Evolutionary conservation across 345 rosid genomes (phyloP).

Genomic region (Aurinia saxatilis): DNA sequence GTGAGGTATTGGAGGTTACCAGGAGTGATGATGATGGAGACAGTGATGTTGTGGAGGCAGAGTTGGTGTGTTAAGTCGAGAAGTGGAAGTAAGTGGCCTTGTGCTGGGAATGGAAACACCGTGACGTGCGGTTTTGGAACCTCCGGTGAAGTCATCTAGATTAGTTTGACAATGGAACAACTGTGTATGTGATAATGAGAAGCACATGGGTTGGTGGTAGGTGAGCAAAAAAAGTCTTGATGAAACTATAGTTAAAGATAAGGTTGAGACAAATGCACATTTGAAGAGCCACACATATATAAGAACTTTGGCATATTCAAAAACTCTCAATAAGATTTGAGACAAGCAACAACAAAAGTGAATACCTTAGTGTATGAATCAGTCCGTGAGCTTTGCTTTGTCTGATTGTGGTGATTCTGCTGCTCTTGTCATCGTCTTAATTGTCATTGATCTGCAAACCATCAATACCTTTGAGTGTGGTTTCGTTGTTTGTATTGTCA

Average conservation of each 20-base stretch:
- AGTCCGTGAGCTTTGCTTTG: constrained; percentile 10
- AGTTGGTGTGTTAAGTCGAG: constrained; percentile 50
- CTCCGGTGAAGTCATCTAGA: background rate
- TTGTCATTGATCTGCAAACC: constrained; percentile 45
- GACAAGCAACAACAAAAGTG: too few relatives aligned
- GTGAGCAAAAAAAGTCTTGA: too few relatives aligned
- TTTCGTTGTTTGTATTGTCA: constrained; percentile 36
- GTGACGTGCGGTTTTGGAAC: constrained; percentile 31
- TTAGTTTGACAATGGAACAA: too few relatives aligned
- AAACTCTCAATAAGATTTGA: too few relatives aligned
- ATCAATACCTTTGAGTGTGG: constrained; percentile 59
- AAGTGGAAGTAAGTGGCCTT: constrained; percentile 55
- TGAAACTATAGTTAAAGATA: too few relatives aligned
- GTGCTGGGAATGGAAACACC: constrained; percentile 63
- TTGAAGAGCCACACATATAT: too few relatives aligned
- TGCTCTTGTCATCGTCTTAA: constrained; percentile 14
- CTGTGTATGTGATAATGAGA: too few relatives aligned
- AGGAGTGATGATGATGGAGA: constrained; percentile 47
- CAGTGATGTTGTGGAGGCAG: constrained; percentile 21
- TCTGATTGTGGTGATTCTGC: constrained; percentile 8
- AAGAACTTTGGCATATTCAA: too few relatives aligned
- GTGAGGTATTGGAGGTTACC: constrained; percentile 38
- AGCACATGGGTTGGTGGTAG: too few relatives aligned
- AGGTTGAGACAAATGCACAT: too few relatives aligned
- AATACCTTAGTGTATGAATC: background rate